Evolutionary conservation across 139 green algal genomes (phyloP), one percentile per base, ranked within the genome.

Genomic region (Yamagishiella unicocca): DNA sequence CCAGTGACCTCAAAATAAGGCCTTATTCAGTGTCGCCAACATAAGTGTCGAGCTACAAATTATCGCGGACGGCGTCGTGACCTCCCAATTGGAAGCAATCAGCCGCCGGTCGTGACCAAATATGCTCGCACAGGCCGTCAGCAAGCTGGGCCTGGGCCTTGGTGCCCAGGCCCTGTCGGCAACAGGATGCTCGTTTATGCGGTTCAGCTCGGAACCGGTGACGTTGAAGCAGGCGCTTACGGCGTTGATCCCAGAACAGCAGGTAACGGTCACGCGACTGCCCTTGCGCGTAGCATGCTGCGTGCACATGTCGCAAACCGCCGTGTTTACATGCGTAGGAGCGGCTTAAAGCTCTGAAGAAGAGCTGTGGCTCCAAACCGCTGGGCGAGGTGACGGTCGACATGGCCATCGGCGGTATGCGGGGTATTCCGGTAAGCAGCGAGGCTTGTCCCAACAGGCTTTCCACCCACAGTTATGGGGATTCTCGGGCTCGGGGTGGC

Each of bases 321-420:
- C 50, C 12, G 12, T 58, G 14, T 58, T 58, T 58, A 17, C 17
- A 58, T 25, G 14, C 50, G 17, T 58, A 99, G 95, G 97, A 96
- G 22, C 93, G 95, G 4, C 67, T 99, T 24, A 98, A 98, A 80
- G 62, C 89, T 2, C 73, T 99, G 4, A 98, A 98, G 88, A 96
- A 96, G 78, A 77, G 90, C 38, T 67, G 95, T 75, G 98, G 96
- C 35, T 54, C 42, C 43, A 95, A 97, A 55, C 75, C 81, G 22
- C 86, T 99, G 29, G 98, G 97, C 8, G 89, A 97, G 25, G 93
- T 97, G n/a, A 99, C 96, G 1, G 93, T 98, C n/a, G 94, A 98
- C 37, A 94, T 95, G 93, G 90, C 88, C 9, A 95, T 99, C 46
- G 98, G 98, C 74, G 98, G 98, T 87, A 99, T 99, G 98, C 93